These are phyloP conservation scores for Gossypium gossypioides DNA, from an alignment of 441 rosid genomes.

Conservation along the genomic window DNA sequence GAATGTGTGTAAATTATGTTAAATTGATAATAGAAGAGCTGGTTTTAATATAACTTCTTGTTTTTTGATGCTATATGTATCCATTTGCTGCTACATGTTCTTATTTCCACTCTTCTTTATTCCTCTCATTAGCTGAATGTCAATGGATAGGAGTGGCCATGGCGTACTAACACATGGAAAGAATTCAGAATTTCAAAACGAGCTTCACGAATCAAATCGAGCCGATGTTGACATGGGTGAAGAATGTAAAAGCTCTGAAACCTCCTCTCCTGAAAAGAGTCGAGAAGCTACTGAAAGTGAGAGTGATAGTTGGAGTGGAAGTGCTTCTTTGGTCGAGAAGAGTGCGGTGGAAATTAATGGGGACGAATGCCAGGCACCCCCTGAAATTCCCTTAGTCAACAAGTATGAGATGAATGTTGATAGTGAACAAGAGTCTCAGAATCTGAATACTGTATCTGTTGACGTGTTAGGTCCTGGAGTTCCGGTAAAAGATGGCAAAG, in stretches of 20 bases:
- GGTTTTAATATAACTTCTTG: neutral
- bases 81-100: neutral
- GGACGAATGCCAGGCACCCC: constrained; percentile 4
- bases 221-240: no score
- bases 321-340: constrained; percentile 7
- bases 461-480: neutral
- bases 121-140: neutral
- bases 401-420: constrained; percentile 13
- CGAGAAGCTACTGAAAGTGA: constrained; percentile 1
- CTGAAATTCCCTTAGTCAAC: constrained; percentile 12
- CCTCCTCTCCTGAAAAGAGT: constrained; percentile 6
- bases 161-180: neutral
- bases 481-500: constrained; percentile 15
- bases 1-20: neutral
- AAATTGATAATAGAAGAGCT: neutral
- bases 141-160: constrained; percentile 15
- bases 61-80: neutral
- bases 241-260: neutral
- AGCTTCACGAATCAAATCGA: neutral
- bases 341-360: constrained; percentile 11
- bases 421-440: constrained; percentile 12
- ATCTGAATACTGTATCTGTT: neutral
- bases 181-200: no score
- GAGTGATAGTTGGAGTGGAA: neutral
- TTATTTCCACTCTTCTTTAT: neutral